phyloP scores from a whole-genome alignment of 805 yeast species.

The Teunomyces gatunensis region DNA sequence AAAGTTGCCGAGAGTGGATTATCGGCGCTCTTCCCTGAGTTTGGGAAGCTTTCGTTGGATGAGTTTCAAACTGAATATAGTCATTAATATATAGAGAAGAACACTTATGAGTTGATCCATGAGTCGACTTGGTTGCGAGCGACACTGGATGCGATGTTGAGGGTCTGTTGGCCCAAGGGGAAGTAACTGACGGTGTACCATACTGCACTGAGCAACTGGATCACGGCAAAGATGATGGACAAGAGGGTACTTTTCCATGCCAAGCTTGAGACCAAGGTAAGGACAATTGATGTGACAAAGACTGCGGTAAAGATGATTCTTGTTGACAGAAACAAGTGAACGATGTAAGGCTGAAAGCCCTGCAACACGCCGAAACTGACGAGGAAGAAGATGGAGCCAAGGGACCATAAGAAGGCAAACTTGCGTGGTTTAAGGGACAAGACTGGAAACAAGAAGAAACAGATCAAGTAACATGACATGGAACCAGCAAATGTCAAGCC shows the following conservation, averaged over 20 bases:
- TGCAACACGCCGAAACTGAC: conserved; percentile 47
- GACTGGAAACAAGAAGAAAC: conserved; percentile 43
- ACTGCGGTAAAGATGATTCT: conserved; percentile 37
- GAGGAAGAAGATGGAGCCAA: conserved; percentile 45
- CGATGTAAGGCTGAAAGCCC: conserved; percentile 39
- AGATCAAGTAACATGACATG: conserved; percentile 39
- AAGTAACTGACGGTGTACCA: conserved; percentile 49
- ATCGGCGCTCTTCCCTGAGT: conserved; percentile 32
- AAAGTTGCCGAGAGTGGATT: conserved; percentile 41
- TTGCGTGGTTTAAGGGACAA: conserved; percentile 42
- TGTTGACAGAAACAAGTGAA: conserved; percentile 42
- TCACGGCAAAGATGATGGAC: conserved; percentile 39
- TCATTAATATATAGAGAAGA: not conserved
- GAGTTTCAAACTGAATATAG: conserved; percentile 8
- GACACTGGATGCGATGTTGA: conserved; percentile 40
- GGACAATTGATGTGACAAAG: conserved; percentile 36
- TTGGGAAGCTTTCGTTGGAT: conserved; percentile 15
- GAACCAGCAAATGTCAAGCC: conserved; percentile 44
- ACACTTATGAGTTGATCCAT: conserved; percentile 29
- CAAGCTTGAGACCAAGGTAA: conserved; percentile 39
- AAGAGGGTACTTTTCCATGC: conserved; percentile 36
- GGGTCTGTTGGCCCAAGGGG: conserved; percentile 46
- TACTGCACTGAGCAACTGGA: conserved; percentile 39
- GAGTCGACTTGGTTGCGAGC: conserved; percentile 44
- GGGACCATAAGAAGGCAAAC: conserved; percentile 47